These are phyloP conservation scores for Ophiostoma quercus DNA, from an alignment of 2,329 filamentous ascomycete species.

Conservation along the genomic window DNA sequence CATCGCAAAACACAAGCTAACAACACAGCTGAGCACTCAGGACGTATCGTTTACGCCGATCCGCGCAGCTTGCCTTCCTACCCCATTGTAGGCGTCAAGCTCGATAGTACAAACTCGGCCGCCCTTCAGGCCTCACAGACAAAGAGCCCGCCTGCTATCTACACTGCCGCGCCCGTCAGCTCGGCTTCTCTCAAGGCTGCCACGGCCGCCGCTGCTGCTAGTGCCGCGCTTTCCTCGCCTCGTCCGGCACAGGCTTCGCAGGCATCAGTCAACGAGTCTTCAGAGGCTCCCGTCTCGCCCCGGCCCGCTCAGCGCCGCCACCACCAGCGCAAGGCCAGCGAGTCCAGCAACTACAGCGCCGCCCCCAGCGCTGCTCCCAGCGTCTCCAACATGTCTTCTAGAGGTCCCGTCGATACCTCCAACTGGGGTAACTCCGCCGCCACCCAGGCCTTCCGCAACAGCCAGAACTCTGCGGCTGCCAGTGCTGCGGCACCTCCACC, in stretches of 20 bases:
- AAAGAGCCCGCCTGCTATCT: constrained; percentile 21
- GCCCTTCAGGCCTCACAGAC: constrained; percentile 14
- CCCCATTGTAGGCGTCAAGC: constrained; percentile 58
- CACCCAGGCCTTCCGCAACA: constrained; percentile 43
- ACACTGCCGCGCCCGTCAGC: constrained; percentile 17
- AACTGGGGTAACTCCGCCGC: constrained; percentile 63
- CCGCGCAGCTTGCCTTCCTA: constrained; percentile 69
- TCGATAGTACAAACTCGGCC: constrained; percentile 33
- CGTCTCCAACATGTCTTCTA: constrained; percentile 55
- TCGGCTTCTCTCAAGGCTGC: constrained; percentile 25
- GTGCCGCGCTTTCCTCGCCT: constrained; percentile 18
- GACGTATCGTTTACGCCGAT: constrained; percentile 63
- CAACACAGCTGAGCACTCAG: constrained; percentile 26
- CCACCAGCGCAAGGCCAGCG: constrained; percentile 38
- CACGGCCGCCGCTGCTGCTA: constrained; percentile 24
- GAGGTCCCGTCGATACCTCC: constrained; percentile 27
- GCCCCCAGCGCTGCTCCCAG: constrained; percentile 28
- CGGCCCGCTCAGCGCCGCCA: constrained; percentile 34
- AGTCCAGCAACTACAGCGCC: neutral
- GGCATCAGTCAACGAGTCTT: neutral
- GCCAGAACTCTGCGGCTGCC: constrained; percentile 25
- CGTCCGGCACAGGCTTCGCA: neutral
- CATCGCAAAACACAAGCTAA: neutral
- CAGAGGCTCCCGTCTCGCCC: neutral
- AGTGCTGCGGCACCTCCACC: constrained; percentile 20